phyloP scores from a whole-genome alignment of 768 basidiomycete genomes.

The Auricularia auricula-judae region DNA sequence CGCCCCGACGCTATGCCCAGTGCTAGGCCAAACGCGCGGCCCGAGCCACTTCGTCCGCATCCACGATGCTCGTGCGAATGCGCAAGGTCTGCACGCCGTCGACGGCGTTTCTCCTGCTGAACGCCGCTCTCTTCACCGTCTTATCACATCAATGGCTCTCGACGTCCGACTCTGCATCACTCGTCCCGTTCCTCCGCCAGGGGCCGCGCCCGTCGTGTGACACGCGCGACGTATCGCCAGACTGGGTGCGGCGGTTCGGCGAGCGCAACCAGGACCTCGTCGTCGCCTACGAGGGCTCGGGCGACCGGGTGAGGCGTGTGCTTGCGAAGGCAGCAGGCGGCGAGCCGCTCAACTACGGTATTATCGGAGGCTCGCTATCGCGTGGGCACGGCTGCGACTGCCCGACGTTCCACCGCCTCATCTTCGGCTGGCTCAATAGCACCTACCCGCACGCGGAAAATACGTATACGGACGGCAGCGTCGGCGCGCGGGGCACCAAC shows the following conservation, averaged over 20 bases:
- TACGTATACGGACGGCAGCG: conserved; percentile 1
- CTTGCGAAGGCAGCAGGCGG: conserved; percentile 1
- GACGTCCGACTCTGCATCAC: no score
- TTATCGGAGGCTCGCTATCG: conserved; percentile 3
- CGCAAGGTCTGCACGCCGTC: no score
- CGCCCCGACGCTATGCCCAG: no score
- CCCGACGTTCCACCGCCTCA: conserved; percentile 3
- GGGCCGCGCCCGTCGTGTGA: no score
- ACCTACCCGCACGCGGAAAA: conserved; percentile 3
- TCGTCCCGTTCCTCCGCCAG: no score
- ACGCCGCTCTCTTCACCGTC: no score
- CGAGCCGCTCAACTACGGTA: conserved; percentile 3
- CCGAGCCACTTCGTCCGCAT: no score
- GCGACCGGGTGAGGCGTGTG: conserved; percentile 2
- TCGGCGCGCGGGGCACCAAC: conserved; percentile 5
- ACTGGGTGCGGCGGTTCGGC: neutral
- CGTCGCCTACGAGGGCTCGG: neutral
- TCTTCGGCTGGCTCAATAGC: conserved; percentile 2
- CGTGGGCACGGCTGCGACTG: conserved; percentile 5
- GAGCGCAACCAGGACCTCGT: neutral
- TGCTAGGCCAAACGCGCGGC: no score
- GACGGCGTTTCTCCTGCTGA: no score
- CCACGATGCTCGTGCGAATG: no score
- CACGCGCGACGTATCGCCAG: no score
- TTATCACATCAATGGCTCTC: no score